phyloP scores from a whole-genome alignment of 306 rosid genomes.

The Gastrolobium villosum region DNA sequence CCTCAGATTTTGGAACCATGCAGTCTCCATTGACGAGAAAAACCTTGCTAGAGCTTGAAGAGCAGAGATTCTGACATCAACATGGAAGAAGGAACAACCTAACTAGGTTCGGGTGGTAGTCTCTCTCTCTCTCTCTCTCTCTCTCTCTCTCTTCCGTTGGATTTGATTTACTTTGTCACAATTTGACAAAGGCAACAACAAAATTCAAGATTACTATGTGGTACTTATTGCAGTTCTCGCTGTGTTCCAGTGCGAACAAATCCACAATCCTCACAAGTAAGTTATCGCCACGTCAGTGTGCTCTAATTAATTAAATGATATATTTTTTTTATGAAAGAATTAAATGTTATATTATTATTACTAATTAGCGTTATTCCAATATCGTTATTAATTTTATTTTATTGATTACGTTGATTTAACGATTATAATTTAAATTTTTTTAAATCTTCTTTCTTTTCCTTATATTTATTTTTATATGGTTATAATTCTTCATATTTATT shows the following conservation, averaged over 20 bases:
- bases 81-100: conserved; percentile 48
- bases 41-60: conserved; percentile 43
- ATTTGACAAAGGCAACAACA: conserved; percentile 55
- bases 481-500: too few species aligned
- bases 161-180: conserved; percentile 64
- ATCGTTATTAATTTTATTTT: too few species aligned
- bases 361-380: too few species aligned
- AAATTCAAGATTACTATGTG: conserved; percentile 32
- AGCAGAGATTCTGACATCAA: conserved; percentile 48
- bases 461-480: too few species aligned
- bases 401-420: too few species aligned
- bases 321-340: too few species aligned
- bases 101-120: conserved; percentile 40
- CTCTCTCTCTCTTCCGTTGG: conserved; percentile 5
- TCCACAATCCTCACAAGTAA: background rate
- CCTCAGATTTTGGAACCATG: conserved; percentile 49
- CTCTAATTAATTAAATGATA: background rate
- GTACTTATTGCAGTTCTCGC: background rate
- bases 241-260: conserved; percentile 29
- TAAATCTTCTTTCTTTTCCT: too few species aligned
- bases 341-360: too few species aligned
- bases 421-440: too few species aligned
- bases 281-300: conserved; percentile 22
- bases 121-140: conserved; percentile 46
- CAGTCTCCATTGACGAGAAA: conserved; percentile 40